Percentiles rank a stretch among this genome's conserved stretches.
Evolutionary conservation across 1,139 yeast species (phyloP).

Genomic region (Pichia inconspicua): DNA sequence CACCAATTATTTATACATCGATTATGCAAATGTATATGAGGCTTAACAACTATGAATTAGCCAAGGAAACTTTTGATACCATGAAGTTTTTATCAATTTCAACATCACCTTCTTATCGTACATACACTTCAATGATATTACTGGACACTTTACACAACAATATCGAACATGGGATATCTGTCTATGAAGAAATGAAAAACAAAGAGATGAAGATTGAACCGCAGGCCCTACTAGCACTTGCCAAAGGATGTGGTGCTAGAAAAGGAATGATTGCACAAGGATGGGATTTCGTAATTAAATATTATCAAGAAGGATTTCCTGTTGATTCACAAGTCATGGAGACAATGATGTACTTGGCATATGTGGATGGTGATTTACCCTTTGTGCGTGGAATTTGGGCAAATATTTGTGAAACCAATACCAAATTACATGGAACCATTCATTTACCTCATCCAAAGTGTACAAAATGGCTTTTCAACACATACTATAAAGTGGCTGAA

Average conservation of each 20-base stretch:
- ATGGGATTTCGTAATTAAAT: constrained; percentile 72
- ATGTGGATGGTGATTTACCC: constrained; percentile 71
- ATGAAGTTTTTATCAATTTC: constrained; percentile 69
- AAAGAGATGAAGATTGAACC: constrained; percentile 20
- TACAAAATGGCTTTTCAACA: constrained; percentile 46
- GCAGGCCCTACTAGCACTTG: constrained; percentile 47
- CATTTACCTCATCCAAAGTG: constrained; percentile 35
- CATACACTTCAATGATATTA: constrained; percentile 66
- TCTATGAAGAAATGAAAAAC: constrained; percentile 61
- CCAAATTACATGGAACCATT: constrained; percentile 18
- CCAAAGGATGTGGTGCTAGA: constrained; percentile 64
- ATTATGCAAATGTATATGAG: constrained; percentile 62
- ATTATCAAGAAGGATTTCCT: constrained; percentile 44
- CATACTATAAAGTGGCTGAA: constrained; percentile 39
- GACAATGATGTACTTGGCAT: constrained; percentile 64
- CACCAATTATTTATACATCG: constrained; percentile 52
- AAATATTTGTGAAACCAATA: constrained; percentile 21
- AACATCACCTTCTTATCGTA: constrained; percentile 57
- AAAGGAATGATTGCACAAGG: constrained; percentile 42
- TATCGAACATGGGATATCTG: constrained; percentile 66
- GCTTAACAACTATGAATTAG: constrained; percentile 47
- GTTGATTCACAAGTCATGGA: constrained; percentile 51
- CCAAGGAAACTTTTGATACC: constrained; percentile 69
- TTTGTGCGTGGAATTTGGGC: constrained; percentile 65
- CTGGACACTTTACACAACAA: constrained; percentile 56